A percentile compares a stretch with the other conserved stretches of the same genome.
These are phyloP conservation scores for Paramecium octaurelia DNA, from an alignment of 73 alveolate species.

Conservation along the genomic window DNA sequence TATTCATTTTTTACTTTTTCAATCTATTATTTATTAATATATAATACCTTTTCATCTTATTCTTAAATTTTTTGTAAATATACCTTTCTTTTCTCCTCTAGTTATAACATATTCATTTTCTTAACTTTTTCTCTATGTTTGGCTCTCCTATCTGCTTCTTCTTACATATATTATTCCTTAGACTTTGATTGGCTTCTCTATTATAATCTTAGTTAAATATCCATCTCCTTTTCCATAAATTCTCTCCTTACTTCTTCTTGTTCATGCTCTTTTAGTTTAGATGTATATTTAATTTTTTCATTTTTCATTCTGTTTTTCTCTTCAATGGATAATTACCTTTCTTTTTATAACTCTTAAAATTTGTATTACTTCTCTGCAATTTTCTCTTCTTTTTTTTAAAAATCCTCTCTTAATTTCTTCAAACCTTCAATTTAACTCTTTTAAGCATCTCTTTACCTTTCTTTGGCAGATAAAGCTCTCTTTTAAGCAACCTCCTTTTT, in stretches of 20 bases:
- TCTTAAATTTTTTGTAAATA: neutral
- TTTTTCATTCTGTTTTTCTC: slow-evolving; percentile 2
- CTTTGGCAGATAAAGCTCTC: slow-evolving; percentile 43
- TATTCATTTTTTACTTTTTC: neutral
- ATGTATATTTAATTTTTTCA: neutral
- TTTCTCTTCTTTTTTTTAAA: neutral
- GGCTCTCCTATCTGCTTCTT: neutral
- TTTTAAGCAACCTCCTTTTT: neutral
- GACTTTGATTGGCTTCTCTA: neutral
- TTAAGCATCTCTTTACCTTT: slow-evolving; percentile 11
- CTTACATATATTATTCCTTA: neutral
- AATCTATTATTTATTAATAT: neutral
- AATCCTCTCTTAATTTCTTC: neutral
- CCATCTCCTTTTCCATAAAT: slow-evolving; percentile 17
- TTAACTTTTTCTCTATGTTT: slow-evolving; percentile 17
- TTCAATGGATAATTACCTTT: neutral
- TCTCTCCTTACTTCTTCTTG: neutral
- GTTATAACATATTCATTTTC: neutral
- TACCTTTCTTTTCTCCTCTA: neutral
- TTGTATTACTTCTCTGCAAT: neutral
- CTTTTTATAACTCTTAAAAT: neutral
- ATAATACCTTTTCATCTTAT: slow-evolving; percentile 3
- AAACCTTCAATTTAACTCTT: neutral
- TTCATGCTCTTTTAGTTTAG: neutral
- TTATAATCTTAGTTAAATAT: neutral